Evolutionary conservation across 306 rosid species (phyloP).

Genomic region (Gastrolobium bilobum): DNA sequence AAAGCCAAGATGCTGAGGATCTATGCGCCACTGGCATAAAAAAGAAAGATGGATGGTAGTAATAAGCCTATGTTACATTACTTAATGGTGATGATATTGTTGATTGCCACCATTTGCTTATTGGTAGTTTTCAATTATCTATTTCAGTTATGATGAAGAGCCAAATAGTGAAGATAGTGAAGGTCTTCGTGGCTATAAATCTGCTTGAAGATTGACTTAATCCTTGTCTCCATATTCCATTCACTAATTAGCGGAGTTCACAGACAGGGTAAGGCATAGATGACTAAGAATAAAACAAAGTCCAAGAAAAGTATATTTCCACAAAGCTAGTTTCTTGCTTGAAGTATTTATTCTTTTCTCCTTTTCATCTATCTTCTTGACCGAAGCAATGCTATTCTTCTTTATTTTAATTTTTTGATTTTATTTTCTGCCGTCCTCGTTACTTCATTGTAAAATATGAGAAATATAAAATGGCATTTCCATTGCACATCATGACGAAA

Average conservation of each 20-base stretch:
- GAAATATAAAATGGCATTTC: not conserved
- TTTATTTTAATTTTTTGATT: not conserved
- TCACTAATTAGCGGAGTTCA: constrained; percentile 34
- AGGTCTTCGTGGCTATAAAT: constrained; percentile 51
- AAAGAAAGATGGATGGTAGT: constrained; percentile 56
- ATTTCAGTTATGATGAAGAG: constrained; percentile 60
- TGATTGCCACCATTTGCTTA: constrained; percentile 44
- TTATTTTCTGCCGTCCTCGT: constrained; percentile 6
- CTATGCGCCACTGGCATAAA: constrained; percentile 19
- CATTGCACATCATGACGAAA: not conserved
- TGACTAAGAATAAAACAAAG: constrained; percentile 9
- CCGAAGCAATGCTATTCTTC: constrained; percentile 11
- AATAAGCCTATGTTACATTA: constrained; percentile 36
- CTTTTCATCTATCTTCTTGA: constrained; percentile 12
- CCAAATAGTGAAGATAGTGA: constrained; percentile 41
- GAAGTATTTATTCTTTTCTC: constrained; percentile 3
- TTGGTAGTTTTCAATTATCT: constrained; percentile 37
- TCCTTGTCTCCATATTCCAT: constrained; percentile 12
- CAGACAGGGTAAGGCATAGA: not conserved
- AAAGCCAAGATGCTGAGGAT: constrained; percentile 49
- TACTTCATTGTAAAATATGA: constrained; percentile 20
- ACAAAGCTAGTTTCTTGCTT: not conserved
- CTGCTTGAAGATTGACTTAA: constrained; percentile 50
- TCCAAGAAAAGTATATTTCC: not conserved
- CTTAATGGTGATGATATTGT: constrained; percentile 17